Evolutionary conservation across 2,329 filamentous ascomycete genomes (phyloP), one percentile per base, ranked within the genome.

Genomic region (Chrysosporium keratinophilum): DNA sequence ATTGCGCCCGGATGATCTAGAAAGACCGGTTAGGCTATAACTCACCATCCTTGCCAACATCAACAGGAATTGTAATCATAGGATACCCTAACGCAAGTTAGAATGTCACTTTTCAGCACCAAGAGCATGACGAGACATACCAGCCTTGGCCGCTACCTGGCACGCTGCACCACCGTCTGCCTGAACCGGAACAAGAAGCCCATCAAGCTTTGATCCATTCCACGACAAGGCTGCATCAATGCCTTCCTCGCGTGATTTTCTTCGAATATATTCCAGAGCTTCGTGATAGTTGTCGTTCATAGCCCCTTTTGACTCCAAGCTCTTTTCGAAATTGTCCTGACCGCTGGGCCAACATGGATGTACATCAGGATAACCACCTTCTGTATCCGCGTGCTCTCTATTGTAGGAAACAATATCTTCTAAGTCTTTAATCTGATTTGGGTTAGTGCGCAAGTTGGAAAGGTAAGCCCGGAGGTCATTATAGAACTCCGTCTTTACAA

Each of bases 261-360:
- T 75, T 23, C 76, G 81, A 50, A 71, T 77, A 67, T 83, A 89
- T 0, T 70, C 64, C 0, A 89, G 72, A 0, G 85, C 85, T 61
- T 85, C 76, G 64, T 70, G 81, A 67, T 88, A 89, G 0, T 77
- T 84, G 53, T 81, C 77, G 59, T 88, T 72, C 69, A 76, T 77
- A 12, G 76, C 60, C 5, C 85, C 85, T 52, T 78, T 77, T 0
- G 78, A 79, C 33, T 73, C 77, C 2, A 84, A 70, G 0, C 80
- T 82, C 0, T 80, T 82, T 11, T 83, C 71, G 63, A 89, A 84
- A 5, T 78, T 78, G 58, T 89, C 85, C 67, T 90, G 85, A 1
- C 86, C 85, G 0, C 81, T 83, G 51, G 73, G 74, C 61, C 84
- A 88, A 1, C 82, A 84, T 0, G 84, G 83, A 58, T 78, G 65